Conservation (phyloP, 371 early-diverging fungal genomes). For the Lichtheimia corymbifera region DNA sequence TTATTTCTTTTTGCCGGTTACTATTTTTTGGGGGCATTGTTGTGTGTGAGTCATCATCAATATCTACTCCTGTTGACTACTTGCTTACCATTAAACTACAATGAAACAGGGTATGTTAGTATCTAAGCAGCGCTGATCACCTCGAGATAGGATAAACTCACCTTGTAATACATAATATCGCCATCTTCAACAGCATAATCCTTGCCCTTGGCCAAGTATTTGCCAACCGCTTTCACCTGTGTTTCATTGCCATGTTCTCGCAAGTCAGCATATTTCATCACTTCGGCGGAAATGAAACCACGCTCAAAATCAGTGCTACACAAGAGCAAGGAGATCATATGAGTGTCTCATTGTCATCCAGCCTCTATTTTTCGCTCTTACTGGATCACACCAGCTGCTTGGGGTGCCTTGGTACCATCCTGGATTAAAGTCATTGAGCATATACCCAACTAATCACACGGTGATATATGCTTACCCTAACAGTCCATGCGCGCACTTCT, state of each 20-base stretch:
- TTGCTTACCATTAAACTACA: constrained; percentile 21
- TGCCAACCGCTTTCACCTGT: constrained; percentile 40
- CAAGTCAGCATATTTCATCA: constrained; percentile 72
- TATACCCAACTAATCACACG: no score
- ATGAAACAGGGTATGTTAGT: background rate
- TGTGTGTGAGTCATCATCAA: no score
- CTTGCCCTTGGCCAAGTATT: constrained; percentile 91
- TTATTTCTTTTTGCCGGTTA: constrained; percentile 18
- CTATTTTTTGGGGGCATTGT: background rate
- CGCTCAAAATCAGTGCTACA: constrained; percentile 83
- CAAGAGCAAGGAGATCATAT: no score
- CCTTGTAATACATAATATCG: constrained; percentile 82
- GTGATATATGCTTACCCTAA: constrained; percentile 42
- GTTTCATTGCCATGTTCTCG: constrained; percentile 59
- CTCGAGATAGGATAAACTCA: constrained; percentile 13
- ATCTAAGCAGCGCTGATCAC: no score
- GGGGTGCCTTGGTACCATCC: constrained; percentile 84
- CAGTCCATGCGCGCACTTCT: constrained; percentile 87
- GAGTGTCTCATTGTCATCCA: background rate
- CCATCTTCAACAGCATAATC: constrained; percentile 97
- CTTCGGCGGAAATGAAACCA: constrained; percentile 93
- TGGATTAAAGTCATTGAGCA: constrained; percentile 14
- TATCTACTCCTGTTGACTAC: background rate
- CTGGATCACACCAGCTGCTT: constrained; percentile 90
- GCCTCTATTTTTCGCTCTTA: constrained; percentile 12